These are phyloP conservation scores for Citrus reticulata DNA, from an alignment of 345 rosid species.

Conservation along the genomic window DNA sequence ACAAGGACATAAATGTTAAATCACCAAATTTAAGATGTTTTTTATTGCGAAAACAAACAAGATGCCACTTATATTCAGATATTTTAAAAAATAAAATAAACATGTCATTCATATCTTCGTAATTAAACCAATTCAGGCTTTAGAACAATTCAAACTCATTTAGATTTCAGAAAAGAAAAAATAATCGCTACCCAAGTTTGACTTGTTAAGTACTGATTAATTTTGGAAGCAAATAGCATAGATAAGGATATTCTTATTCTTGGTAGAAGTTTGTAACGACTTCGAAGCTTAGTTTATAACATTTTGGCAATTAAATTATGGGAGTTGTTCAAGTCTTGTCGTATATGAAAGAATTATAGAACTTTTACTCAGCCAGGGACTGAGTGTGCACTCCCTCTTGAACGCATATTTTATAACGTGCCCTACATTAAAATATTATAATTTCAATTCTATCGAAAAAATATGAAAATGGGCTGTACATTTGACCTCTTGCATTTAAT, in stretches of 20 bases:
- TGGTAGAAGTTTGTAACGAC: not conserved
- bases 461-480: not conserved
- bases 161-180: accelerated
- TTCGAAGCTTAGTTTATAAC: not conserved
- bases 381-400: not conserved
- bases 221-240: not conserved
- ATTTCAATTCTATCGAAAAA: too few species aligned
- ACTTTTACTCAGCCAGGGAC: not conserved
- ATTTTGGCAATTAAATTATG: not conserved
- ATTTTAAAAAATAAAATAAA: too few species aligned
- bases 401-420: not conserved
- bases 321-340: not conserved
- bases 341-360: not conserved
- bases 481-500: too few species aligned
- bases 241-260: not conserved
- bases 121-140: accelerated
- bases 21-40: too few species aligned
- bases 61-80: too few species aligned
- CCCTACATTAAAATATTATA: too few species aligned
- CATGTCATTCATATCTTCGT: too few species aligned
- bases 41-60: too few species aligned
- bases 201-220: too few species aligned
- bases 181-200: too few species aligned
- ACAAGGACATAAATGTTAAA: too few species aligned
- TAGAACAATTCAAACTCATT: too few species aligned